phyloP scores from a whole-genome alignment of 1,139 yeast genomes.

The Taphrina populina region DNA sequence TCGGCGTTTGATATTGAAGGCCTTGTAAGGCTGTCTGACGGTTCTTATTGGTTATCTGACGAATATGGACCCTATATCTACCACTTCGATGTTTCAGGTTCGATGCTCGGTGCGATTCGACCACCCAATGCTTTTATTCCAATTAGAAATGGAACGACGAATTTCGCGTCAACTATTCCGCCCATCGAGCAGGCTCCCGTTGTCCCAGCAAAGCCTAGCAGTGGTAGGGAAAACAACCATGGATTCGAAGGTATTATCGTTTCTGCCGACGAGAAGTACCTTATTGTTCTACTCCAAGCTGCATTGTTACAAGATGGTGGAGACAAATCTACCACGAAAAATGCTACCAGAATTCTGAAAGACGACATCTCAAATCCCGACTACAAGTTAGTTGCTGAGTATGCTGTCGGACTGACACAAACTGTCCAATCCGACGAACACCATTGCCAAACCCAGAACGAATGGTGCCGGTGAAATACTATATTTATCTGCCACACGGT shows the following conservation, averaged over 20 bases:
- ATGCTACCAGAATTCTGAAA: background rate
- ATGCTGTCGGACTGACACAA: background rate
- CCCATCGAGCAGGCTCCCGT: background rate
- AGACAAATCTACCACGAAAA: background rate
- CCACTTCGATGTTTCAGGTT: too few relatives aligned
- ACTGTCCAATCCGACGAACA: background rate
- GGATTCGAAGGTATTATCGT: background rate
- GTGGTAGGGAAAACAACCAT: background rate
- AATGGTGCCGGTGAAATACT: too few relatives aligned
- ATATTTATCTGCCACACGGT: too few relatives aligned
- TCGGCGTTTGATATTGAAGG: too few relatives aligned
- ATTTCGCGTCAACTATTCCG: background rate
- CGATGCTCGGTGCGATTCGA: too few relatives aligned
- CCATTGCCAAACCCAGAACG: too few relatives aligned
- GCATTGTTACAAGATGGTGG: background rate
- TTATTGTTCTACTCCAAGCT: background rate
- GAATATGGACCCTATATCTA: too few relatives aligned
- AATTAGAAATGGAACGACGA: background rate
- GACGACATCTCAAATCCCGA: background rate
- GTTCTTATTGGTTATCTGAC: too few relatives aligned
- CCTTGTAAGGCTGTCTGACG: too few relatives aligned
- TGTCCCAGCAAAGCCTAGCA: background rate
- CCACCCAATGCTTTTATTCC: background rate
- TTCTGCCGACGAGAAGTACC: background rate
- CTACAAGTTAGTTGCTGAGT: too few relatives aligned